These are phyloP conservation scores for Myxozyma neglecta DNA, from an alignment of 805 yeast genomes.

Conservation along the genomic window DNA sequence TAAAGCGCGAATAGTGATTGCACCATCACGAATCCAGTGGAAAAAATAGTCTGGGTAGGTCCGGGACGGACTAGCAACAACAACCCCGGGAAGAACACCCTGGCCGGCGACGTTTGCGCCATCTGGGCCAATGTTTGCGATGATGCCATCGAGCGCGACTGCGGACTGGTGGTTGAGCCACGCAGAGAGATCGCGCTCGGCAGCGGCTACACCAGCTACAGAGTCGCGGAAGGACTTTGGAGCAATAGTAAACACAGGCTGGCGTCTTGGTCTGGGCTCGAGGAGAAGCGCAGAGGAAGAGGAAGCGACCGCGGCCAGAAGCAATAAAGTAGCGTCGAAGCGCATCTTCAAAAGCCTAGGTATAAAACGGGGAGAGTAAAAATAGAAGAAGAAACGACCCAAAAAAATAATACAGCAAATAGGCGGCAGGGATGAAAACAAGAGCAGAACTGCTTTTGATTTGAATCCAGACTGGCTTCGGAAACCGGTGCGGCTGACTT, in stretches of 20 bases:
- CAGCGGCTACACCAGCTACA: not conserved
- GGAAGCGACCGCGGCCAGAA: conserved; percentile 12
- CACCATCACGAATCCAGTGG: conserved; percentile 91
- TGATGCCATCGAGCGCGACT: conserved; percentile 48
- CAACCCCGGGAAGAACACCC: conserved; percentile 62
- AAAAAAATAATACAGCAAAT: not conserved
- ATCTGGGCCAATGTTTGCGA: conserved; percentile 58
- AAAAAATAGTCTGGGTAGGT: conserved; percentile 74
- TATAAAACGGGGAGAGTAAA: not conserved
- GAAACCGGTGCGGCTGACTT: too few species aligned
- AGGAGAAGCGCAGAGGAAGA: conserved; percentile 8
- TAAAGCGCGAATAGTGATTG: conserved; percentile 62
- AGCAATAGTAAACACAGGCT: not conserved
- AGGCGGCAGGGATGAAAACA: too few species aligned
- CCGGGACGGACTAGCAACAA: conserved; percentile 82
- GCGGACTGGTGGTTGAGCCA: conserved; percentile 53
- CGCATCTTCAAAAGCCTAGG: not conserved
- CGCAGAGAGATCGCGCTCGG: conserved; percentile 42
- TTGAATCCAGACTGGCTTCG: too few species aligned
- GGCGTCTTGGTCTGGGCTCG: conserved; percentile 3
- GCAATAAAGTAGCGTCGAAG: conserved; percentile 4
- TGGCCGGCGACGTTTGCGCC: conserved; percentile 37
- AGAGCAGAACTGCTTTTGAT: too few species aligned
- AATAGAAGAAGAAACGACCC: not conserved
- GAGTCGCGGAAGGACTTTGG: not conserved